Percentiles rank a stretch among this genome's conserved stretches.
These are phyloP conservation scores for Scalesia atractyloides DNA, from an alignment of 129 eudicot species.

Conservation along the genomic window DNA sequence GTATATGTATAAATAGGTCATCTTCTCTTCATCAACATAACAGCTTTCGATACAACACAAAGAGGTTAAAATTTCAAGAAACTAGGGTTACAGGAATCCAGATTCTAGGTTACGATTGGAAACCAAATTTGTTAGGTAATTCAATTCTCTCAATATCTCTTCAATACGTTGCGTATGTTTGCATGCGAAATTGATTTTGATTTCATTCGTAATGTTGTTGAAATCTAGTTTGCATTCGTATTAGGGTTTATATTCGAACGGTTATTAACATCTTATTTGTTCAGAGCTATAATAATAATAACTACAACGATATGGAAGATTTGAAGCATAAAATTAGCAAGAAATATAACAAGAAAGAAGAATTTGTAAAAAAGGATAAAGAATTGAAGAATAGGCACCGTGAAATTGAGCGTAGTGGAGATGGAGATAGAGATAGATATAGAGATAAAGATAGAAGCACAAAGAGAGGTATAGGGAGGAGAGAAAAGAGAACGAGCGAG, in stretches of 20 bases:
- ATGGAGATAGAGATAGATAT: conserved; percentile 29
- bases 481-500: conserved; percentile 22
- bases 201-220: background rate
- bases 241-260: conserved; percentile 22
- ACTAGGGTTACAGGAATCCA: conserved; percentile 24
- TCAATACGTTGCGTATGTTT: background rate
- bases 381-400: conserved; percentile 42
- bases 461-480: conserved; percentile 30
- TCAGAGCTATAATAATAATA: background rate
- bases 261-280: background rate
- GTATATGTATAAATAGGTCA: no score
- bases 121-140: conserved; percentile 22
- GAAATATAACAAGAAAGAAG: conserved; percentile 42
- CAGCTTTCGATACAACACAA: background rate
- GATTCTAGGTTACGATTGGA: background rate
- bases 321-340: conserved; percentile 38
- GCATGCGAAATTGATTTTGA: conserved; percentile 2
- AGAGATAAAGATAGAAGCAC: conserved; percentile 32
- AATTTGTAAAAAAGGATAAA: conserved; percentile 36
- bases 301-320: conserved; percentile 34
- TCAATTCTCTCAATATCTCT: background rate
- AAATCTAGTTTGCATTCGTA: no score
- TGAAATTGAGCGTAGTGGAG: conserved; percentile 56
- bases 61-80: conserved; percentile 6
- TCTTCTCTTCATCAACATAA: no score